Evolutionary conservation across 129 eudicot genomes (phyloP), one percentile per base, ranked within the genome.

Genomic region (Solidago caesia): DNA sequence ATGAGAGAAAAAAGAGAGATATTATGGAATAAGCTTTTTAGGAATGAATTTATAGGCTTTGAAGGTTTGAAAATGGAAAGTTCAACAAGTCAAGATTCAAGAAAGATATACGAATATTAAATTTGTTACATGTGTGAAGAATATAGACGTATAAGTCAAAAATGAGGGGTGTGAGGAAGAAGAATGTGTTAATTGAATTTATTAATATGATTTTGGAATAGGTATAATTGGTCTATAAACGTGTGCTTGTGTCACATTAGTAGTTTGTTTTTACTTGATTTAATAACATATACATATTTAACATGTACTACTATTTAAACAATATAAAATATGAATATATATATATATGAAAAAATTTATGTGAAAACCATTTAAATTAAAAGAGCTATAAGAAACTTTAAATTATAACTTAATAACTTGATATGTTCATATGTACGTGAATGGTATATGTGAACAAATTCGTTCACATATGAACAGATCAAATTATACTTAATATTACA

Each of bases 121-220:
- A 65, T 75, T 11, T 48, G 14, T 70, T 27, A 70, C 33, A 81
- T 64, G 57, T 13, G 82, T 74, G 41, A 67, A 73, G 72, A 55
- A 45, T 25, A 14, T 73, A 73, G 62, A 33, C 21, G 39, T 15
- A 33, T 42, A 25, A 76, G 75, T 68, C 66, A 73, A 67, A 77
- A 82, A 80, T 43, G 86, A 77, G 62, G 69, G 83, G 75, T 51
- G 77, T 66, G 85, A 71, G 61, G 73, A 68, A 71, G 74, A 76
- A 21, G 77, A 58, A 71, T 68, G 81, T 53, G 53, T 64, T 41
- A 47, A 74, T 16, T 58, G 25, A 27, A 29, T 27, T 41, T 6
- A 56, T 53, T 53, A 47, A 74, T 74, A 33, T 74, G 16, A 46
- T 51, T 43, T 25, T 59, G 75, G 81, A 77, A 64, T 56, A 44